These are phyloP conservation scores for Chaetomium tenue DNA, from an alignment of 495 filamentous ascomycete species.

Conservation along the genomic window DNA sequence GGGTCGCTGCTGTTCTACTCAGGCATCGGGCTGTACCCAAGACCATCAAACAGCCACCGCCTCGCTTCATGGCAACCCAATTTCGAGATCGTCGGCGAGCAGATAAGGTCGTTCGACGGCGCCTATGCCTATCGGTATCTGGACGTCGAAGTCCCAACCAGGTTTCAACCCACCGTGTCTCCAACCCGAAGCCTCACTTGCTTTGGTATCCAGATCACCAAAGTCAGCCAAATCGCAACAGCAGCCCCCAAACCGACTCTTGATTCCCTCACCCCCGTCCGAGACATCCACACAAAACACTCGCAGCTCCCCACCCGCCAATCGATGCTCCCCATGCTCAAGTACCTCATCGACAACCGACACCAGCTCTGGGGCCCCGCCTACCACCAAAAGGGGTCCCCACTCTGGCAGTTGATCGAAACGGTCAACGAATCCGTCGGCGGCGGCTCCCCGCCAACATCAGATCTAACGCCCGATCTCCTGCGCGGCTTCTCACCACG, in stretches of 20 bases:
- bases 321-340: background rate
- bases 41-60: too few species aligned
- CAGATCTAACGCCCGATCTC: background rate
- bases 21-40: too few species aligned
- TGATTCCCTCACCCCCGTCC: background rate
- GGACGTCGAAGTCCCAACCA: background rate
- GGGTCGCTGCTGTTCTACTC: too few species aligned
- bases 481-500: background rate
- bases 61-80: too few species aligned
- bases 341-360: background rate
- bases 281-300: background rate
- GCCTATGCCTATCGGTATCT: background rate
- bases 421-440: background rate
- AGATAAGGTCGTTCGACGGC: background rate
- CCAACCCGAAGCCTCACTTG: background rate
- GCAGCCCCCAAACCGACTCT: background rate
- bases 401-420: background rate
- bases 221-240: background rate
- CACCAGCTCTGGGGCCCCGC: background rate
- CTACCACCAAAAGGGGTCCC: background rate
- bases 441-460: background rate
- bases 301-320: background rate
- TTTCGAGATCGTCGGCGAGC: background rate
- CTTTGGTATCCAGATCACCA: background rate
- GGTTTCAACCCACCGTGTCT: background rate